Evolutionary conservation across 306 rosid genomes (phyloP).

Genomic region (Cyamopsis tetragonoloba): DNA sequence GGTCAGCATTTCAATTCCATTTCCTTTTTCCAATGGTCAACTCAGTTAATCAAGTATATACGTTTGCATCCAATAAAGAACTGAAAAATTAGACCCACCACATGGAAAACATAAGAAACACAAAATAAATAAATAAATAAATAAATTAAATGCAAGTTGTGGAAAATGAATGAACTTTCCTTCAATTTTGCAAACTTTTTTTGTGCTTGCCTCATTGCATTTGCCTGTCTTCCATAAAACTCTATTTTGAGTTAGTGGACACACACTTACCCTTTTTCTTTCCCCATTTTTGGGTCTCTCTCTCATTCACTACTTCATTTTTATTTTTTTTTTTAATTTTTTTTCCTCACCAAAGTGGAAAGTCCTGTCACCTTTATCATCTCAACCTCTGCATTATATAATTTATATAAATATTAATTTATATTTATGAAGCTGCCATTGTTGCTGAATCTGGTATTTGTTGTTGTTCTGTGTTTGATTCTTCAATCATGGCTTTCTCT

Average conservation of each 20-base stretch:
- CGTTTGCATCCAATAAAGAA: neutral
- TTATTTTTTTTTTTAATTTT: no score
- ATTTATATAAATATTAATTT: no score
- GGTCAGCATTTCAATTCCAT: no score
- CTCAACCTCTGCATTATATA: slow-evolving; percentile 1
- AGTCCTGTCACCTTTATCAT: neutral
- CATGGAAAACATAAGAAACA: neutral
- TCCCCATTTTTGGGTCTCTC: neutral
- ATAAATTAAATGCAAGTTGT: slow-evolving; percentile 19
- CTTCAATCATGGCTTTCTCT: slow-evolving; percentile 52
- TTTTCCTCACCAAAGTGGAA: slow-evolving; percentile 24
- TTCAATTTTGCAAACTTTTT: slow-evolving; percentile 9
- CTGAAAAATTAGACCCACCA: neutral
- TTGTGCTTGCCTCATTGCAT: slow-evolving; percentile 26
- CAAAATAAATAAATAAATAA: no score
- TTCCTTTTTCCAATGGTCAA: neutral
- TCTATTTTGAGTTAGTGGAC: slow-evolving; percentile 24
- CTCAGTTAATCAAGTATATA: neutral
- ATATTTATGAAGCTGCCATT: slow-evolving; percentile 39
- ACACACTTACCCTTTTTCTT: neutral
- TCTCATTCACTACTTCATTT: neutral
- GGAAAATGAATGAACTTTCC: slow-evolving; percentile 1
- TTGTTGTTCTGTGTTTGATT: slow-evolving; percentile 19
- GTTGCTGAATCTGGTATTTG: slow-evolving; percentile 18
- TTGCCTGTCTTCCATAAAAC: slow-evolving; percentile 34